phyloP scores from a whole-genome alignment of 805 yeast species.

The Nadsonia fulvescens region DNA sequence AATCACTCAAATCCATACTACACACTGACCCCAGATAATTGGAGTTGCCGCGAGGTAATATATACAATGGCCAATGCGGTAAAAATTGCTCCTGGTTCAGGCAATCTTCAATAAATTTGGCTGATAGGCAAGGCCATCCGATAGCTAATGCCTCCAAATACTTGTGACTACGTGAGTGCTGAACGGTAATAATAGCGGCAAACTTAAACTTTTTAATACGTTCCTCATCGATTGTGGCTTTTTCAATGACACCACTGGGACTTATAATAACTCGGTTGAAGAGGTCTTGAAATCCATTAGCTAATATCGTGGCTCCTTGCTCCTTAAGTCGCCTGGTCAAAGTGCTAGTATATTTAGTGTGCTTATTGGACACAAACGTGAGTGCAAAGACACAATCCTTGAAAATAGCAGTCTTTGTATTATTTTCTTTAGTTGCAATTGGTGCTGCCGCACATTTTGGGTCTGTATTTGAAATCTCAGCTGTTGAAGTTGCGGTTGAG shows the following conservation, averaged over 20 bases:
- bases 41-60: constrained; percentile 61
- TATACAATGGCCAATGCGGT: constrained; percentile 31
- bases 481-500: too few relatives aligned
- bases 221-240: too few relatives aligned
- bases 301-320: constrained; percentile 10
- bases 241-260: neutral
- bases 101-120: constrained; percentile 36
- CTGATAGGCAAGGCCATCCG: constrained; percentile 73
- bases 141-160: constrained; percentile 60
- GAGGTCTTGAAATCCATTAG: constrained; percentile 9
- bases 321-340: too few relatives aligned
- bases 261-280: constrained; percentile 4
- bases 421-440: too few relatives aligned
- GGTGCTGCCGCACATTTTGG: too few relatives aligned
- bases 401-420: too few relatives aligned
- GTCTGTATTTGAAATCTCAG: too few relatives aligned
- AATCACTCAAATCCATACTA: constrained; percentile 12
- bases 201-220: too few relatives aligned
- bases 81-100: constrained; percentile 17
- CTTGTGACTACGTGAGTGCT: constrained; percentile 48
- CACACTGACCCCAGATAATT: constrained; percentile 18
- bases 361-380: too few relatives aligned
- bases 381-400: too few relatives aligned
- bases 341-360: too few relatives aligned
- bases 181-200: constrained; percentile 47